These are phyloP conservation scores for Betula pendula DNA, from an alignment of 306 rosid species.

Conservation along the genomic window DNA sequence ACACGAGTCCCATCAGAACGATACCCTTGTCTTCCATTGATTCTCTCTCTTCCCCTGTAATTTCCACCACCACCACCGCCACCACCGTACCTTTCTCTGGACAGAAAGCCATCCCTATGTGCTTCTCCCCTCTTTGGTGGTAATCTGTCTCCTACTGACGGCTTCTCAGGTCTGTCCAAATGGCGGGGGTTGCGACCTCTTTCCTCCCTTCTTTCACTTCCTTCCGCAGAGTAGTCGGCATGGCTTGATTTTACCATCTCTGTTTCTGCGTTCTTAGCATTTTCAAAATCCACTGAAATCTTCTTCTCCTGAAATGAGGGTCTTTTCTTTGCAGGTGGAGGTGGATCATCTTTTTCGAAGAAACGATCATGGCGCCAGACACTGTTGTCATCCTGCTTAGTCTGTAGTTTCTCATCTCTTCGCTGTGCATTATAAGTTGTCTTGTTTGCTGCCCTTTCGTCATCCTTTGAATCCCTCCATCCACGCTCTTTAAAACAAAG, in stretches of 20 bases:
- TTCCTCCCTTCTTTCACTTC: constrained; percentile 65
- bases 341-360: constrained; percentile 49
- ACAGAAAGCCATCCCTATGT: constrained; percentile 51
- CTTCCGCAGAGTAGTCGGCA: constrained; percentile 39
- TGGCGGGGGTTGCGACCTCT: constrained; percentile 49
- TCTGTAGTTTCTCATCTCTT: constrained; percentile 54
- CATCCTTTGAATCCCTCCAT: constrained; percentile 65
- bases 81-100: constrained; percentile 60
- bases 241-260: constrained; percentile 48
- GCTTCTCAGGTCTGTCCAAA: constrained; percentile 55
- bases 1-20: constrained; percentile 40
- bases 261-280: constrained; percentile 38
- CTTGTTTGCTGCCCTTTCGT: constrained; percentile 39
- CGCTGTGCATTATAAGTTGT: constrained; percentile 39
- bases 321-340: constrained; percentile 58
- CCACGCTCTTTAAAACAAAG: constrained; percentile 49
- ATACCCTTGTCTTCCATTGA: constrained; percentile 52
- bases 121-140: constrained; percentile 43
- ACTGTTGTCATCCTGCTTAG: constrained; percentile 38
- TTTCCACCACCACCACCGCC: constrained; percentile 37
- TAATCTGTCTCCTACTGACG: constrained; percentile 40
- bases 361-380: constrained; percentile 51
- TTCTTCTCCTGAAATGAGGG: constrained; percentile 91
- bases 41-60: constrained; percentile 65
- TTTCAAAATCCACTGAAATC: constrained; percentile 44